A percentile compares a stretch with the other conserved stretches of the same genome.
These are phyloP conservation scores for Cantharellus cinnabarinus DNA, from an alignment of 768 basidiomycete genomes.

Conservation along the genomic window DNA sequence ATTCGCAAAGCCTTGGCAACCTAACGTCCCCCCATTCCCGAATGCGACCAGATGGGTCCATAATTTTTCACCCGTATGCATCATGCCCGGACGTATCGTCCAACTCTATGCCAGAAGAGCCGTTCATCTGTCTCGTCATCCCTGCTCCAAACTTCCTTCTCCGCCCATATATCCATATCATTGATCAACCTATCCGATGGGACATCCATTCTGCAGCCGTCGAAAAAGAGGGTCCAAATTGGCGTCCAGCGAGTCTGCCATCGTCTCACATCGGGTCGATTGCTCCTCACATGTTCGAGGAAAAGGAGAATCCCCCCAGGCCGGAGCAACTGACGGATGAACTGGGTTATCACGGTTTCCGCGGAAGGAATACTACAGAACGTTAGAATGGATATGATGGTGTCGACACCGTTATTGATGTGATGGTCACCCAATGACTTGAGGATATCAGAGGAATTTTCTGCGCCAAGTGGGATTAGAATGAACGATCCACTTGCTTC, in stretches of 20 bases:
- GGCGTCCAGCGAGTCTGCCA: conserved; percentile 64
- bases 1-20: too few relatives aligned
- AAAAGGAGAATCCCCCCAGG: conserved; percentile 45
- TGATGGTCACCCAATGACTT: conserved; percentile 15
- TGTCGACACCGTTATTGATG: conserved; percentile 25
- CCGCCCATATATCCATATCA: conserved; percentile 12
- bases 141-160: neutral
- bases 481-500: conserved; percentile 33
- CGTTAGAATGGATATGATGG: conserved; percentile 42
- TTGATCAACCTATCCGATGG: conserved; percentile 10
- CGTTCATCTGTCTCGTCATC: neutral
- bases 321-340: conserved; percentile 34
- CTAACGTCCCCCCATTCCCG: too few relatives aligned
- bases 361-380: conserved; percentile 46
- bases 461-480: conserved; percentile 43
- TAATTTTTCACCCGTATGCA: neutral
- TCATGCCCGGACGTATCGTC: neutral
- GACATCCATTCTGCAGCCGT: conserved; percentile 40
- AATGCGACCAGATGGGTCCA: too few relatives aligned
- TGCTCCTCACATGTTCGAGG: conserved; percentile 50
- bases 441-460: conserved; percentile 30
- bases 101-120: neutral
- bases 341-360: conserved; percentile 23
- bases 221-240: conserved; percentile 33
- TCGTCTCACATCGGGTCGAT: conserved; percentile 32